phyloP scores from a whole-genome alignment of 2,329 filamentous ascomycete species.

The Colletotrichum sidae region DNA sequence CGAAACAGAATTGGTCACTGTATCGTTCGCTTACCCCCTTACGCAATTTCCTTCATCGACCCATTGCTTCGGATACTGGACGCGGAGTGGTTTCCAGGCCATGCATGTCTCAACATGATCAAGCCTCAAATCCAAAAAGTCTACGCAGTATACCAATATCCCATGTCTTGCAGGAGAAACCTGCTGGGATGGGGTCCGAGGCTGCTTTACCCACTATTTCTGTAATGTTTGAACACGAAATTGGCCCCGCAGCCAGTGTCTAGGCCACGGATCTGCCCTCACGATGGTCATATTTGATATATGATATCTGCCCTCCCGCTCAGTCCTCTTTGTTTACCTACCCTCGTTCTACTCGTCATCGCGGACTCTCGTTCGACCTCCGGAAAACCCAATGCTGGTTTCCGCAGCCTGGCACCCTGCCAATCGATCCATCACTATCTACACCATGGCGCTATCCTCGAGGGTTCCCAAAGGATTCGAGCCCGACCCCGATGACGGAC shows the following conservation, averaged over 20 bases:
- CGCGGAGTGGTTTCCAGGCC: conserved; percentile 15
- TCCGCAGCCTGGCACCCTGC: conserved; percentile 26
- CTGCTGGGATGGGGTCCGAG: conserved; percentile 10
- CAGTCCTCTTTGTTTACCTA: conserved; percentile 30
- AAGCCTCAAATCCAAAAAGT: conserved; percentile 13
- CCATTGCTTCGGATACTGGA: conserved; percentile 21
- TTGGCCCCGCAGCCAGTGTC: conserved; percentile 23
- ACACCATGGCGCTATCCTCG: conserved; percentile 23
- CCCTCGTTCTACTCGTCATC: conserved; percentile 13
- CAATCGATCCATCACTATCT: conserved; percentile 27
- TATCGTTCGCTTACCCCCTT: conserved; percentile 17
- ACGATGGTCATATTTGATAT: conserved; percentile 35
- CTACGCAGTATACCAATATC: conserved; percentile 5
- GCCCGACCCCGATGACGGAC: conserved; percentile 21
- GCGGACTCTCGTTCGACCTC: conserved; percentile 7
- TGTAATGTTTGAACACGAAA: conserved; percentile 27
- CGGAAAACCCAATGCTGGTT: conserved; percentile 16
- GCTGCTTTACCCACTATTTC: conserved; percentile 22
- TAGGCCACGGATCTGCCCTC: conserved; percentile 23
- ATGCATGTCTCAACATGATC: conserved; percentile 35
- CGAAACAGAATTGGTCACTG: conserved; percentile 4
- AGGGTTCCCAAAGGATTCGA: conserved; percentile 23
- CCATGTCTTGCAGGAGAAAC: conserved; percentile 32
- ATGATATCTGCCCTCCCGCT: conserved; percentile 33
- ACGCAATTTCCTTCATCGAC: conserved; percentile 32